Percentiles rank a stretch among this genome's conserved stretches.
phyloP scores from a whole-genome alignment of 257 asterid species.

The Jacaranda mimosifolia region DNA sequence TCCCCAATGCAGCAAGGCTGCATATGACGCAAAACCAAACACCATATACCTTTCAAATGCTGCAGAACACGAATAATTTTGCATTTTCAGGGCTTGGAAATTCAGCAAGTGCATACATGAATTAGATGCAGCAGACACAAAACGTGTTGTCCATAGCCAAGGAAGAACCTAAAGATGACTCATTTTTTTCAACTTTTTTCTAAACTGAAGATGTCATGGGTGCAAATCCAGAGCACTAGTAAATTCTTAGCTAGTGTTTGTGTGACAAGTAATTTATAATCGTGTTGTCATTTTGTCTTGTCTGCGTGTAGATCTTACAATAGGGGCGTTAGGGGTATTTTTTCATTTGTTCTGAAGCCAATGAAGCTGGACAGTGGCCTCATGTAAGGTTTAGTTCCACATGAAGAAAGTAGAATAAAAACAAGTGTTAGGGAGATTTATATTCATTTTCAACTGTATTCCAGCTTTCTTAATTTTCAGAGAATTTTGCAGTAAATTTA shows the following conservation, averaged over 20 bases:
- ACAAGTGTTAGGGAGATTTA: constrained; percentile 34
- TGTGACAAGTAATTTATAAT: neutral
- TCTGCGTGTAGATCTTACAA: constrained; percentile 38
- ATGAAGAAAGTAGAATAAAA: constrained; percentile 31
- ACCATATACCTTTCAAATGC: constrained; percentile 67
- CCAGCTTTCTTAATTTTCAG: neutral
- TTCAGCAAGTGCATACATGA: constrained; percentile 46
- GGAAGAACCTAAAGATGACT: constrained; percentile 86
- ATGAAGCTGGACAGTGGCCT: constrained; percentile 23
- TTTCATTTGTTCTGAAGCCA: constrained; percentile 47
- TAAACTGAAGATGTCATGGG: constrained; percentile 48
- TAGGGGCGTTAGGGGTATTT: constrained; percentile 40
- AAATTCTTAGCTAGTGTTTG: no score
- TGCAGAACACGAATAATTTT: constrained; percentile 55
- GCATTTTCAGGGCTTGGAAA: constrained; percentile 59
- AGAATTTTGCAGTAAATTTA: neutral
- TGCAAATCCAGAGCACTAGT: no score
- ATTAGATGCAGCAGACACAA: constrained; percentile 42
- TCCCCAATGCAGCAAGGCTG: constrained; percentile 43
- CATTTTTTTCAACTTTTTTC: constrained; percentile 67
- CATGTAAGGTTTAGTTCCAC: constrained; percentile 31
- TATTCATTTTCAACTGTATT: constrained; percentile 8
- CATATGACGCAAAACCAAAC: constrained; percentile 65
- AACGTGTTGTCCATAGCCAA: constrained; percentile 53
- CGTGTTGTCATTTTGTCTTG: constrained; percentile 25